These are phyloP conservation scores for Aphanomyces astaci DNA, from an alignment of 352 stramenopile species.

Conservation along the genomic window DNA sequence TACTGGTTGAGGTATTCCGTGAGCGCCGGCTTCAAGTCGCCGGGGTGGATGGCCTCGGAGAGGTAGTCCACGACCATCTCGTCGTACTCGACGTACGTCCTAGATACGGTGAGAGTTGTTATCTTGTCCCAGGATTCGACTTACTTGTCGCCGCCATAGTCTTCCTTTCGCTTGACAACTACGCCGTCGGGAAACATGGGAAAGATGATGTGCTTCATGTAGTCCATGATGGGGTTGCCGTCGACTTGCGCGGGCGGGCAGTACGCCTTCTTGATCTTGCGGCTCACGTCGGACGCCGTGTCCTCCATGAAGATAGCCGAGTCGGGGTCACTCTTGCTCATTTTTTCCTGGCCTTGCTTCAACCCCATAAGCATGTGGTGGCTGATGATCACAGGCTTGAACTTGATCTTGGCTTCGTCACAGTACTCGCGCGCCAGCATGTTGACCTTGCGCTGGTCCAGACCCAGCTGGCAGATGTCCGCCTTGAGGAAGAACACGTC, in stretches of 20 bases:
- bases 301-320: constrained; percentile 99
- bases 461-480: constrained; percentile 98
- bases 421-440: constrained; percentile 99
- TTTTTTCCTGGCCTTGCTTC: constrained; percentile 98
- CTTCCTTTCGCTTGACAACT: constrained; percentile 37
- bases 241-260: constrained; percentile 87
- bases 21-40: constrained; percentile 91
- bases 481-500: constrained; percentile 99
- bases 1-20: constrained; percentile 89
- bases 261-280: constrained; percentile 98
- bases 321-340: constrained; percentile 98
- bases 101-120: too few relatives aligned
- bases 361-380: constrained; percentile 99
- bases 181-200: constrained; percentile 56
- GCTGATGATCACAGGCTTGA: constrained; percentile 94
- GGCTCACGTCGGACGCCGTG: constrained; percentile 87
- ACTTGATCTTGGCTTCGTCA: constrained; percentile 90
- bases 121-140: too few relatives aligned
- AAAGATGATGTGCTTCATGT: constrained; percentile 97
- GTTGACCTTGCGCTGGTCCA: constrained; percentile 98
- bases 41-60: constrained; percentile 82
- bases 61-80: constrained; percentile 90
- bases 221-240: constrained; percentile 95
- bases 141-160: constrained; percentile 35
- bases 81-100: constrained; percentile 84